Percentiles rank a stretch among this genome's conserved stretches.
Conservation (phyloP, 2,329 filamentous ascomycete species). For the Exophiala sideris region DNA sequence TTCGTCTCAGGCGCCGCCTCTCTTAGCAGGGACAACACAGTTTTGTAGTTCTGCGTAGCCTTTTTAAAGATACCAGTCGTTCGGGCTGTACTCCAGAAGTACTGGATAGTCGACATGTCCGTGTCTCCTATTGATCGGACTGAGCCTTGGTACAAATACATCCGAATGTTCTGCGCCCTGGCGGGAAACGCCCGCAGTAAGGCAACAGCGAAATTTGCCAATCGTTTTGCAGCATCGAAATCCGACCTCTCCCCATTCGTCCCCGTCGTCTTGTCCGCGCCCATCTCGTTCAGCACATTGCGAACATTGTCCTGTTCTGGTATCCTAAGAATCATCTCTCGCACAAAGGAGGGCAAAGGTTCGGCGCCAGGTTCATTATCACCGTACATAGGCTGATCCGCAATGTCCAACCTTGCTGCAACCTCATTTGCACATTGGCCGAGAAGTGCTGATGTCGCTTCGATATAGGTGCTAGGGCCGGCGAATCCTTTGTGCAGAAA, state of each 20-base stretch:
- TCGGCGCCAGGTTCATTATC: constrained; percentile 29
- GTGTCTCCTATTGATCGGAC: constrained; percentile 32
- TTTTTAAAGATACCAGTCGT: constrained; percentile 56
- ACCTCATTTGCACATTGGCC: constrained; percentile 56
- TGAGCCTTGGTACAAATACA: constrained; percentile 84
- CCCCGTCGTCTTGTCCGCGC: constrained; percentile 23
- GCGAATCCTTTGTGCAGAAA: constrained; percentile 32
- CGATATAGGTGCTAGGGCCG: constrained; percentile 51
- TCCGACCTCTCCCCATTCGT: constrained; percentile 33
- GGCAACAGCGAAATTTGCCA: constrained; percentile 83
- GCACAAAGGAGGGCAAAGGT: constrained; percentile 54
- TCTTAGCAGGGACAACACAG: constrained; percentile 57
- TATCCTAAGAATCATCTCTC: constrained; percentile 61
- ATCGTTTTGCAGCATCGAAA: constrained; percentile 62
- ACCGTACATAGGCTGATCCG: constrained; percentile 27
- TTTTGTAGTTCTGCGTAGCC: constrained; percentile 56
- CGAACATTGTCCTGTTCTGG: constrained; percentile 35
- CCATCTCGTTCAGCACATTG: constrained; percentile 15
- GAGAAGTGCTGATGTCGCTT: constrained; percentile 54
- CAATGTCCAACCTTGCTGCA: constrained; percentile 46
- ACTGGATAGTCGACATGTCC: constrained; percentile 67
- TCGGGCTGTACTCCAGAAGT: constrained; percentile 73
- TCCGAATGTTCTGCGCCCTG: constrained; percentile 81
- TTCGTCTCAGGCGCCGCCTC: constrained; percentile 40
- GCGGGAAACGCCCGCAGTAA: constrained; percentile 80